These are phyloP conservation scores for Medicago ruthenica DNA, from an alignment of 306 rosid genomes.

Conservation along the genomic window DNA sequence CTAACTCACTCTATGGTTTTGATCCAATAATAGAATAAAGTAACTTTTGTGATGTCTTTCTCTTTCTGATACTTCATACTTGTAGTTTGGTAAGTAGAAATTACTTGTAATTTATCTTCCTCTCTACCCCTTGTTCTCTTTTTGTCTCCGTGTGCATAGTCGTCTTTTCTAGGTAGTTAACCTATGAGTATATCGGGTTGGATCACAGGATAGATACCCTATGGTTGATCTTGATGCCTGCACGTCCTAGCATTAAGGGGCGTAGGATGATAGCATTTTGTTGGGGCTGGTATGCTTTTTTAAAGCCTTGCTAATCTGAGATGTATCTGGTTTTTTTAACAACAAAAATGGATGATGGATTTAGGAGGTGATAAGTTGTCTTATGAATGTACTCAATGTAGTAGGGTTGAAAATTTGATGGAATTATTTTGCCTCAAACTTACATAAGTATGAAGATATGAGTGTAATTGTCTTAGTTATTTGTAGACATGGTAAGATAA, in stretches of 20 bases:
- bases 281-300: not conserved
- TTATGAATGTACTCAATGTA: not conserved
- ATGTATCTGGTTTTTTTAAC: not conserved
- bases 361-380: not conserved
- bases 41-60: not conserved
- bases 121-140: not conserved
- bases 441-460: not conserved
- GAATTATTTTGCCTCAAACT: slow-evolving; percentile 9
- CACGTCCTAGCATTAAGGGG: not conserved
- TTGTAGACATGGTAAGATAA: not conserved
- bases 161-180: not conserved
- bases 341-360: not conserved
- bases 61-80: not conserved
- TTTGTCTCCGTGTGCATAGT: not conserved
- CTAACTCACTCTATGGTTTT: not conserved
- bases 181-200: not conserved
- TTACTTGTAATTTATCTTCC: not conserved
- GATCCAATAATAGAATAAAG: not conserved
- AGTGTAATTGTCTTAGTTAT: not conserved
- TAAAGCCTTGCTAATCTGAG: not conserved
- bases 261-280: not conserved
- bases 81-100: not conserved
- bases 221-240: not conserved
- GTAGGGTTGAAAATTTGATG: not conserved
- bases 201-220: not conserved